Evolutionary conservation across 2,329 filamentous ascomycete genomes (phyloP).

Genomic region (Arthrobotrys megalospora): DNA sequence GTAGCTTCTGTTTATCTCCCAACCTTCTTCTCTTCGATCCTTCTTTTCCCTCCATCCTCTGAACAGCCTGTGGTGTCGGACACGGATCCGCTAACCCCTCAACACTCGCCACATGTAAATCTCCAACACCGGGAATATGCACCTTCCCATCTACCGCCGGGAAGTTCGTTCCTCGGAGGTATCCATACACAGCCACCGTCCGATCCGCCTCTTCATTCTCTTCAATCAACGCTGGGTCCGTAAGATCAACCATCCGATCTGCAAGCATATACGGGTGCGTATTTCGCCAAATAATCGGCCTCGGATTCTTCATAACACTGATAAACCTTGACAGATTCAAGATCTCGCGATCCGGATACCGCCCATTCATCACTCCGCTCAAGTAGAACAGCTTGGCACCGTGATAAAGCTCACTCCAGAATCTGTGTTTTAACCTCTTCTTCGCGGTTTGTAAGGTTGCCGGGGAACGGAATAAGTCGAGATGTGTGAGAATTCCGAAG

Average conservation of each 20-base stretch:
- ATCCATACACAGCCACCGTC: slow-evolving; percentile 91
- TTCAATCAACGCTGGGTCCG: slow-evolving; percentile 91
- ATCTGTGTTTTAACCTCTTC: slow-evolving; percentile 93
- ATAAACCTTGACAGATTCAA: slow-evolving; percentile 96
- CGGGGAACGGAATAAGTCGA: slow-evolving; percentile 95
- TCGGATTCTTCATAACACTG: slow-evolving; percentile 98
- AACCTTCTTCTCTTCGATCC: slow-evolving; percentile 78
- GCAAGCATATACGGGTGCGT: slow-evolving; percentile 93
- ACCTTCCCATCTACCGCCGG: slow-evolving; percentile 86
- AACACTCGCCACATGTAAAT: slow-evolving; percentile 85
- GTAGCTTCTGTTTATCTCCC: slow-evolving; percentile 95
- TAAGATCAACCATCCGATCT: slow-evolving; percentile 95
- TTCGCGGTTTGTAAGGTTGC: slow-evolving; percentile 93
- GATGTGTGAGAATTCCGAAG: slow-evolving; percentile 94
- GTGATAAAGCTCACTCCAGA: slow-evolving; percentile 97
- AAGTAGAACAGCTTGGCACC: slow-evolving; percentile 98
- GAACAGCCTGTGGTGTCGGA: slow-evolving; percentile 89
- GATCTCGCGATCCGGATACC: slow-evolving; percentile 95
- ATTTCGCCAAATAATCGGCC: slow-evolving; percentile 96
- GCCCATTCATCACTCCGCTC: slow-evolving; percentile 94
- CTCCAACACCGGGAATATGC: slow-evolving; percentile 92
- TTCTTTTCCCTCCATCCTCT: slow-evolving; percentile 86
- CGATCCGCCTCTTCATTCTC: slow-evolving; percentile 90
- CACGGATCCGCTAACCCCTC: slow-evolving; percentile 94
- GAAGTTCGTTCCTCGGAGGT: slow-evolving; percentile 95